Conservation (phyloP, 371 early-diverging fungal genomes). For the Apophysomyces elegans region DNA sequence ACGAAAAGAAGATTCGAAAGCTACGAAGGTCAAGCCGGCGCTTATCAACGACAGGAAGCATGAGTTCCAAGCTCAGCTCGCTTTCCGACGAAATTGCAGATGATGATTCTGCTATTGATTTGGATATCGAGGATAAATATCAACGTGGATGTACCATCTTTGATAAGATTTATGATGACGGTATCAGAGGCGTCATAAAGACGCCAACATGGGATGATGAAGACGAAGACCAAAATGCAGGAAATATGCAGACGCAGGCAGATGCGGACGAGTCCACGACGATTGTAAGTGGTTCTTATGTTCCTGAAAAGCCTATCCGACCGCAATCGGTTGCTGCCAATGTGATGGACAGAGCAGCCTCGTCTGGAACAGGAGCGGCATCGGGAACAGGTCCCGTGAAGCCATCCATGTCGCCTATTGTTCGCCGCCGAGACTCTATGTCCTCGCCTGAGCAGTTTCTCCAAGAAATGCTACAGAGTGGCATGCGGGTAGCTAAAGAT, state of each 20-base stretch:
- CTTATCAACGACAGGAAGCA: not conserved
- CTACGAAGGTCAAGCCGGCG: constrained; percentile 35
- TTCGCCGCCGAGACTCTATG: constrained; percentile 30
- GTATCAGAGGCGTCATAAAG: constrained; percentile 35
- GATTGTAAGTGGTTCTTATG: not conserved
- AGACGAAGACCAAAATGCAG: not conserved
- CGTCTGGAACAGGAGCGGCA: constrained; percentile 14
- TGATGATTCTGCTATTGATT: constrained; percentile 36
- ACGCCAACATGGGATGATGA: constrained; percentile 24
- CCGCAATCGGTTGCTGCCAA: not conserved
- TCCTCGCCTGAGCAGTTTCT: constrained; percentile 39
- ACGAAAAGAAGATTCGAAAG: constrained; percentile 72
- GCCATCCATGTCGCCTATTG: constrained; percentile 35
- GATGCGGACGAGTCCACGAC: constrained; percentile 20
- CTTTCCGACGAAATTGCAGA: constrained; percentile 28
- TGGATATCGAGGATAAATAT: constrained; percentile 29
- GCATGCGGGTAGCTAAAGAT: constrained; percentile 7
- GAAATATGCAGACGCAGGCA: not conserved
- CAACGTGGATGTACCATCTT: constrained; percentile 42
- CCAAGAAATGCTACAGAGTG: constrained; percentile 19
- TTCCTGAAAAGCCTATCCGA: not conserved
- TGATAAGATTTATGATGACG: constrained; percentile 55
- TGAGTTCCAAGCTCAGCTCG: constrained; percentile 19
- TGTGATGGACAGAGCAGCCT: constrained; percentile 6
- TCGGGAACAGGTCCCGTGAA: constrained; percentile 26